These are phyloP conservation scores for Colletotrichum sp. DNA, from an alignment of 2,329 filamentous ascomycete genomes.

Conservation along the genomic window DNA sequence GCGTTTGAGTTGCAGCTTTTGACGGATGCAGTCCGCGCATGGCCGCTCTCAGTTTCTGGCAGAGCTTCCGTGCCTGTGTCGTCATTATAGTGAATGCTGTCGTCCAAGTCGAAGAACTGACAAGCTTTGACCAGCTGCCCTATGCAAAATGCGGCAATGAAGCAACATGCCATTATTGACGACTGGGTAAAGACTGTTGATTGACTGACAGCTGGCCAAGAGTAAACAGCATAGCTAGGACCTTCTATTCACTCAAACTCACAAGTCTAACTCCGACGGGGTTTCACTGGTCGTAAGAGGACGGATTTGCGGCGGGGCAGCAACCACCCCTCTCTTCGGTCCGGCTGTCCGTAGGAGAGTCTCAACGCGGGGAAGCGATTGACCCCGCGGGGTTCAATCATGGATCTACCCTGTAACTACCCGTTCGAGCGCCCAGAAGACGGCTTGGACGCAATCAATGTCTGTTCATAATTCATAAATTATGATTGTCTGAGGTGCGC, in stretches of 20 bases:
- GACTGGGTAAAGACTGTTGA: neutral
- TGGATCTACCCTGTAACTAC: neutral
- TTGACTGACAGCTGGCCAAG: neutral
- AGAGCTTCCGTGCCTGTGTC: neutral
- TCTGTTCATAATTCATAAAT: neutral
- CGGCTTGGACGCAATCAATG: rapidly evolving
- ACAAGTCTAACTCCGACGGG: neutral
- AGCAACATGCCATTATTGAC: neutral
- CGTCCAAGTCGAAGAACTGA: neutral
- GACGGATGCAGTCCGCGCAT: neutral
- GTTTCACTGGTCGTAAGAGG: neutral
- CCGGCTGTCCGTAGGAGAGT: neutral
- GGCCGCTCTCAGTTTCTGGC: neutral
- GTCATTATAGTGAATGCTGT: neutral
- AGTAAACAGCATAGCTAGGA: neutral
- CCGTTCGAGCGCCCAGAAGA: neutral
- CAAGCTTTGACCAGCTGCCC: neutral
- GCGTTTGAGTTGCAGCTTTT: neutral
- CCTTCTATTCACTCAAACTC: neutral
- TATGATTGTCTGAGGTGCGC: neutral
- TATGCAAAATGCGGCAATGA: neutral
- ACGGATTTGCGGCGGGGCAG: neutral
- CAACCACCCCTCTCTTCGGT: neutral
- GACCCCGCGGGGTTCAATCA: neutral
- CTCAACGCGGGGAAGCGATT: neutral